Base-by-base conservation (phyloP, 495 filamentous ascomycete species). In the Durotheca rogersii region DNA sequence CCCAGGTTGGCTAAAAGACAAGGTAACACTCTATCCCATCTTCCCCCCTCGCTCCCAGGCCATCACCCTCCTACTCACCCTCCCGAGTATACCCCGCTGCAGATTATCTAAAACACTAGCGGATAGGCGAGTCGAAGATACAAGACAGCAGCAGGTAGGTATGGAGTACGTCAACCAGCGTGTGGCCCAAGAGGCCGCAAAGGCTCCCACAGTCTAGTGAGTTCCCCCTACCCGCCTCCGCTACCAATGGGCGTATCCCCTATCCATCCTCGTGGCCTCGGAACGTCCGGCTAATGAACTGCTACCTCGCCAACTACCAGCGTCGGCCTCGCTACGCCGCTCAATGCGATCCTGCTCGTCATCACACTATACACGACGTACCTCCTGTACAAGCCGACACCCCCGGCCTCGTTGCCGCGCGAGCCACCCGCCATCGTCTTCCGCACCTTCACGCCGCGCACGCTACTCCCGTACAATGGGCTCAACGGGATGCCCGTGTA, bases 381-480 rank as follows among this genome's bases (percentile, higher is more conserved):
- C 74, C 66, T 75, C 47, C 78, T 85, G 53, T 75, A 86, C 59
- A 81, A 83, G 36, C 84, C 86, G 14, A 47, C 67, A 2, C 66
- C 80, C 36, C 72, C 79, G 3, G 67, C 78, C 35, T 64, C 79
- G 36, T 68, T 76, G 0, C 82, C 92, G 39, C 86, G 87, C 40
- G 80, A 82, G 47, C 72, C 81, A 18, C 84, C 90, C 2, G 73
- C 88, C 20, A 72, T 85, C 53, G 89, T 97, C 61, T 97, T 95
- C 83, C 79, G 80, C 44, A 92, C 85, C 61, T 98, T 95, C 76
- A 95, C 86, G 16, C 93, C 93, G 10, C 85, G 78, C 27, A 88
- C 86, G 1, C 79, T 98, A 3, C 76, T 88, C 14, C 86, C 88
- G n/a, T 95, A 83, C 80, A 95, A 94, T 75, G 93, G 93, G 64